Percentiles rank a stretch among this genome's conserved stretches.
These are phyloP conservation scores for Mucor sp. DNA, from an alignment of 371 early-diverging fungal genomes.

Conservation along the genomic window DNA sequence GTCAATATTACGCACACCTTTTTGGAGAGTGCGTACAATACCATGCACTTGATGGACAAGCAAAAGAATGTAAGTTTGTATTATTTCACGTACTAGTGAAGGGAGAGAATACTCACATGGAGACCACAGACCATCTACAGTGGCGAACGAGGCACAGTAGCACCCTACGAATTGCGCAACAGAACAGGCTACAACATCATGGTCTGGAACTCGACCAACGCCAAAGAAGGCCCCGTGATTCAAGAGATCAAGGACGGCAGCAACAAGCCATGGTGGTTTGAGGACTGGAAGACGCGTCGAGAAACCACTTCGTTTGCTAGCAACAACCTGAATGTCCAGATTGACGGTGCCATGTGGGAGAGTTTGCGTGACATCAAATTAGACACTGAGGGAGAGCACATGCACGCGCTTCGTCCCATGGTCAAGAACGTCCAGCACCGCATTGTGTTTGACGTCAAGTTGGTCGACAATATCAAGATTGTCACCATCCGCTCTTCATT, in stretches of 20 bases:
- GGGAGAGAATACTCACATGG: too few species aligned
- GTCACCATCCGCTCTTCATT: slow-evolving; percentile 91
- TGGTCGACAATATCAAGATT: slow-evolving; percentile 86
- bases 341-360: slow-evolving; percentile 90
- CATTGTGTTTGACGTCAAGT: slow-evolving; percentile 84
- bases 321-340: slow-evolving; percentile 82
- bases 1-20: slow-evolving; percentile 87
- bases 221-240: slow-evolving; percentile 66
- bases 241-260: slow-evolving; percentile 70
- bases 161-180: slow-evolving; percentile 87
- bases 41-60: slow-evolving; percentile 55
- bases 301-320: slow-evolving; percentile 53
- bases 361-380: slow-evolving; percentile 85
- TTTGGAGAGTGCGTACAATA: slow-evolving; percentile 78
- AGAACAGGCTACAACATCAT: slow-evolving; percentile 88
- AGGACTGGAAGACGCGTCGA: slow-evolving; percentile 92
- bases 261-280: slow-evolving; percentile 92
- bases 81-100: too few species aligned
- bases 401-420: slow-evolving; percentile 79
- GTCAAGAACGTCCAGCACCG: slow-evolving; percentile 80
- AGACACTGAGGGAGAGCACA: slow-evolving; percentile 83
- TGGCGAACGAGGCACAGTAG: slow-evolving; percentile 50
- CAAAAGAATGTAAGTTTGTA: slow-evolving; percentile 24
- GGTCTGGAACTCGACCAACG: slow-evolving; percentile 79
- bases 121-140: slow-evolving; percentile 36